Conservation (phyloP, 176 grass and related monocot species). For the Juncus effusus region DNA sequence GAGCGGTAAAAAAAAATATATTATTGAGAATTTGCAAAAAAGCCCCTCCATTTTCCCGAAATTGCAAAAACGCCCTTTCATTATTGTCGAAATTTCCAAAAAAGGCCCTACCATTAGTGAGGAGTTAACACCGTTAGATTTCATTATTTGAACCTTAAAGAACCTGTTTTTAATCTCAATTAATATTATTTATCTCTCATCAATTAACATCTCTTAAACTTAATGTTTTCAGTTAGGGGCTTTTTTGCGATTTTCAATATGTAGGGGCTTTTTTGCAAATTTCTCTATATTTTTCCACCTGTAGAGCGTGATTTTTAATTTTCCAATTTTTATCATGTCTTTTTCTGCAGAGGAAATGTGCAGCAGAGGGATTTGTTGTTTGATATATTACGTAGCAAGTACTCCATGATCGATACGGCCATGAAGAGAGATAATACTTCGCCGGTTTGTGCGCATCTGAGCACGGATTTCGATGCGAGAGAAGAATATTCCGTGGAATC, state of each 20-base stretch:
- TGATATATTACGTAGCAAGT: conserved; percentile 59
- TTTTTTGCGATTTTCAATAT: not conserved
- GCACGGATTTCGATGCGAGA: conserved; percentile 41
- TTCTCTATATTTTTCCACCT: not conserved
- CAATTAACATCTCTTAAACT: too few relatives aligned
- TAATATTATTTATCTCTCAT: not conserved
- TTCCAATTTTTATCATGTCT: not conserved
- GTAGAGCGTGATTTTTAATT: not conserved
- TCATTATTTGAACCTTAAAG: not conserved
- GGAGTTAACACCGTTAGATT: not conserved
- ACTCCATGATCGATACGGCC: conserved; percentile 49
- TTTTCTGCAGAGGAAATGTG: conserved; percentile 54
- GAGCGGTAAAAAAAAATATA: conserved; percentile 49
- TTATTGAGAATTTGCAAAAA: not conserved
- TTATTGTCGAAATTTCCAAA: not conserved
- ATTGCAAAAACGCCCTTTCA: not conserved
- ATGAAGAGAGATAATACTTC: conserved; percentile 47
- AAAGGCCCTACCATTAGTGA: not conserved
- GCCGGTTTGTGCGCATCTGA: conserved; percentile 2
- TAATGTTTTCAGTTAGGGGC: too few relatives aligned
- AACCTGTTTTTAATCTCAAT: not conserved
- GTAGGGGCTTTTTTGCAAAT: not conserved
- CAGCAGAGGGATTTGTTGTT: conserved; percentile 73
- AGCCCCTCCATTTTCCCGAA: too few relatives aligned
- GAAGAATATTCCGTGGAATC: conserved; percentile 52